These are phyloP conservation scores for Larix kaempferi DNA, from an alignment of 75 land plant genomes.

Conservation along the genomic window DNA sequence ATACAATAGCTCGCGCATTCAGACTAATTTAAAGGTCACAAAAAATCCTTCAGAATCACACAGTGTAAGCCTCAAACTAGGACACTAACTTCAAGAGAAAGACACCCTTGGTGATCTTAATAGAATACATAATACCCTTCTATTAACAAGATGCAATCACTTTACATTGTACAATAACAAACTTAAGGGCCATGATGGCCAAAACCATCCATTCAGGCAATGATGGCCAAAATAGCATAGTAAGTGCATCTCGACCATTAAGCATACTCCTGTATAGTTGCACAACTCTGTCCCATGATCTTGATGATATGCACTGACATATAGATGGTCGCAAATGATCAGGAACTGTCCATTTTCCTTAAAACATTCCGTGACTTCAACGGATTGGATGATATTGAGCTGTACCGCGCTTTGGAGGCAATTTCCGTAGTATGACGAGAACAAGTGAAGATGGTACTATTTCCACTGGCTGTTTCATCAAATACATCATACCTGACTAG, in stretches of 20 bases:
- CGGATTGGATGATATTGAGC: slow-evolving; percentile 86
- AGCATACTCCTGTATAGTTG: background rate
- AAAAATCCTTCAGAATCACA: no score
- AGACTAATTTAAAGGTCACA: no score
- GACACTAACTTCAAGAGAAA: background rate
- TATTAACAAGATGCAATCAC: background rate
- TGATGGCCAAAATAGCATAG: background rate
- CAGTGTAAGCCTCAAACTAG: background rate
- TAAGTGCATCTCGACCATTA: background rate
- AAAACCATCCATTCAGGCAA: background rate
- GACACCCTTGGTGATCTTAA: background rate
- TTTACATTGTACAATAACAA: no score
- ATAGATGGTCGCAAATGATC: background rate
- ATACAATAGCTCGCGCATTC: no score
- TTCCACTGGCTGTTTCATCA: slow-evolving; percentile 69
- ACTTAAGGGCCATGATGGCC: background rate
- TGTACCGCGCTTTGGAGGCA: slow-evolving; percentile 80
- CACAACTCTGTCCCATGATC: background rate
- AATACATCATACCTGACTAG: background rate
- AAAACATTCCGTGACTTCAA: slow-evolving; percentile 7
- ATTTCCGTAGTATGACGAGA: slow-evolving; percentile 81
- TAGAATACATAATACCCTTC: slow-evolving; percentile 2
- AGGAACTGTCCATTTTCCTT: background rate
- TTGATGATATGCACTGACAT: background rate
- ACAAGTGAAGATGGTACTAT: slow-evolving; percentile 88